These are phyloP conservation scores for Globisporangium abappressorium DNA, from an alignment of 352 stramenopile species.

Conservation along the genomic window DNA sequence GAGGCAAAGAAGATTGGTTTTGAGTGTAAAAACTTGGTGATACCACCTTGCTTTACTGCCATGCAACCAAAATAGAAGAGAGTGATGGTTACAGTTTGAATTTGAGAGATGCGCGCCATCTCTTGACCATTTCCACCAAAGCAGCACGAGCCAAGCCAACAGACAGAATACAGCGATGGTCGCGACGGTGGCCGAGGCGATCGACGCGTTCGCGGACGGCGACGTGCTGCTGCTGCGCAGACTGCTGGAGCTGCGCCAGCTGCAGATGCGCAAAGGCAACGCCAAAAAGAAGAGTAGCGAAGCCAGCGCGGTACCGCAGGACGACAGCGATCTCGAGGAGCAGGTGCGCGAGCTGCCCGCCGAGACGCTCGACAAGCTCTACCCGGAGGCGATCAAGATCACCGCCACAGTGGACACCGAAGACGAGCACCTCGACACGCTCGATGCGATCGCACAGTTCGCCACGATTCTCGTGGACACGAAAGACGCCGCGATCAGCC, in stretches of 20 bases:
- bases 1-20: background rate
- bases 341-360: constrained; percentile 53
- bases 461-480: constrained; percentile 56
- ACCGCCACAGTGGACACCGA: constrained; percentile 14
- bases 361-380: constrained; percentile 48
- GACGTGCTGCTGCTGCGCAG: constrained; percentile 33
- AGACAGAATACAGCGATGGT: constrained; percentile 10
- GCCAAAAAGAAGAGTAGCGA: constrained; percentile 20
- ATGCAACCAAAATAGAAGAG: background rate
- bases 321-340: constrained; percentile 34
- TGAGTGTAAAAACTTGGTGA: background rate
- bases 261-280: constrained; percentile 25
- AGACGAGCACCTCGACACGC: constrained; percentile 26
- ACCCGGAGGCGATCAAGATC: constrained; percentile 37
- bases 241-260: constrained; percentile 34
- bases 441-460: constrained; percentile 55
- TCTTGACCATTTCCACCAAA: constrained; percentile 1
- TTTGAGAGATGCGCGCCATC: constrained; percentile 16
- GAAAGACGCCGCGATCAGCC: constrained; percentile 46
- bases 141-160: constrained; percentile 20
- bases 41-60: background rate
- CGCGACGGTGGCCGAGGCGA: constrained; percentile 32
- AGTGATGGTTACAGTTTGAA: constrained; percentile 12
- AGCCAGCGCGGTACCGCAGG: constrained; percentile 12
- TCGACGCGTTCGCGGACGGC: constrained; percentile 35